Evolutionary conservation across 2,329 filamentous ascomycete genomes (phyloP).

Genomic region (Ophiostoma piceae): DNA sequence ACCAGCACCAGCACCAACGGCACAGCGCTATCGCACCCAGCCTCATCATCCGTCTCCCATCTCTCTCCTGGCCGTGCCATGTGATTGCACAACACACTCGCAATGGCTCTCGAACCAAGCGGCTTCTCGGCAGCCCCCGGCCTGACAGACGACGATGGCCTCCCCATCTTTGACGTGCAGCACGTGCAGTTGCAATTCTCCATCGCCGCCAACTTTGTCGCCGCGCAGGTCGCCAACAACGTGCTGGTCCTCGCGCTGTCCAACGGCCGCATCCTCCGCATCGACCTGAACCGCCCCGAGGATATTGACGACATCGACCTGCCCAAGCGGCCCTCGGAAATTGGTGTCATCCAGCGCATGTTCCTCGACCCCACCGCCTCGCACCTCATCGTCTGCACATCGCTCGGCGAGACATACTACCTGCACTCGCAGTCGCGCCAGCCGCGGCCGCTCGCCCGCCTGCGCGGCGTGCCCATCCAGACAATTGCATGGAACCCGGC

Average conservation of each 20-base stretch:
- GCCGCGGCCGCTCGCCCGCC: slow-evolving; percentile 70
- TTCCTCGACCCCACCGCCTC: slow-evolving; percentile 97
- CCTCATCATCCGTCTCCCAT: slow-evolving; percentile 9
- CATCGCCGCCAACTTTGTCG: slow-evolving; percentile 90
- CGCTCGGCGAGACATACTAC: slow-evolving; percentile 93
- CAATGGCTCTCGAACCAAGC: slow-evolving; percentile 63
- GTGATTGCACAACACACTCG: slow-evolving; percentile 16
- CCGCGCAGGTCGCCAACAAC: slow-evolving; percentile 95
- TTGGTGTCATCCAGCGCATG: slow-evolving; percentile 88
- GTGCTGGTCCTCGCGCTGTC: slow-evolving; percentile 88
- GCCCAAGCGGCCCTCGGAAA: slow-evolving; percentile 84
- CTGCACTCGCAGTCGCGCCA: slow-evolving; percentile 91
- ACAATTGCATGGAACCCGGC: slow-evolving; percentile 93
- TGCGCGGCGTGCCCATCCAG: slow-evolving; percentile 84
- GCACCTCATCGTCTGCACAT: slow-evolving; percentile 86
- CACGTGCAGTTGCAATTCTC: slow-evolving; percentile 90
- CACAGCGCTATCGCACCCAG: slow-evolving; percentile 8
- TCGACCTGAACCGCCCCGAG: slow-evolving; percentile 86
- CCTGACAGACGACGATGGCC: slow-evolving; percentile 52
- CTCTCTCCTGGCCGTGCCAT: slow-evolving; percentile 16
- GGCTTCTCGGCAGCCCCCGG: slow-evolving; percentile 58
- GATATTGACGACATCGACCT: slow-evolving; percentile 99
- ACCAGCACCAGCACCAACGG: not conserved
- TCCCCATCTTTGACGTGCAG: slow-evolving; percentile 93
- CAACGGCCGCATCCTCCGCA: slow-evolving; percentile 85